Evolutionary conservation across 768 basidiomycete species (phyloP).

Genomic region (Cantharellus anzutake): DNA sequence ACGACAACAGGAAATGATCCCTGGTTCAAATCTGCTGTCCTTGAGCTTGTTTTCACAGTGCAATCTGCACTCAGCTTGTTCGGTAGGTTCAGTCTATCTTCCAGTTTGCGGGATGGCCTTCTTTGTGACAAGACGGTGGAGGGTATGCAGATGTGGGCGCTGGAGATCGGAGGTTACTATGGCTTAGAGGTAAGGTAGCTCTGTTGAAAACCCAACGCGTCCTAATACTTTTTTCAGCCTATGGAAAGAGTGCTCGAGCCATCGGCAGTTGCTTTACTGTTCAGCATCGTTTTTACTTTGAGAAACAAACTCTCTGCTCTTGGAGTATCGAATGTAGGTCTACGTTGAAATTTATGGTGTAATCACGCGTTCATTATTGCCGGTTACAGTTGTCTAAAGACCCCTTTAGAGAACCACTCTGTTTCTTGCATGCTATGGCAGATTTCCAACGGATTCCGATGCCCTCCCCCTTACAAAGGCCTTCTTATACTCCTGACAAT

Average conservation of each 20-base stretch:
- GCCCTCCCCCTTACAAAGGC: slow-evolving; percentile 10
- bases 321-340: slow-evolving; percentile 24
- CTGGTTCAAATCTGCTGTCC: slow-evolving; percentile 43
- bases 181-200: slow-evolving; percentile 33
- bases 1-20: slow-evolving; percentile 9
- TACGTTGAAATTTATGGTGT: slow-evolving; percentile 3
- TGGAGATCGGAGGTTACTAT: slow-evolving; percentile 40
- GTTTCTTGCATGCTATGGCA: slow-evolving; percentile 32
- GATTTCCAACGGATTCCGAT: slow-evolving; percentile 14
- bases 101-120: slow-evolving; percentile 36
- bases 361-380: not conserved
- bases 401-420: slow-evolving; percentile 52
- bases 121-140: slow-evolving; percentile 62
- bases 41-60: slow-evolving; percentile 57
- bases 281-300: slow-evolving; percentile 45
- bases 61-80: slow-evolving; percentile 55
- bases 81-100: slow-evolving; percentile 33
- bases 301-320: slow-evolving; percentile 52
- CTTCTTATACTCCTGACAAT: slow-evolving; percentile 23
- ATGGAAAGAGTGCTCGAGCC: slow-evolving; percentile 62
- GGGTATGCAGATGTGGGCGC: slow-evolving; percentile 48
- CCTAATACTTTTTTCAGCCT: slow-evolving; percentile 22
- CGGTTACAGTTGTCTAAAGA: slow-evolving; percentile 40
- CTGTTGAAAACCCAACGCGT: slow-evolving; percentile 1
- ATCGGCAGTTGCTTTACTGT: slow-evolving; percentile 42